phyloP scores from a whole-genome alignment of 352 stramenopile genomes.

The Aphanomyces stellatus region DNA sequence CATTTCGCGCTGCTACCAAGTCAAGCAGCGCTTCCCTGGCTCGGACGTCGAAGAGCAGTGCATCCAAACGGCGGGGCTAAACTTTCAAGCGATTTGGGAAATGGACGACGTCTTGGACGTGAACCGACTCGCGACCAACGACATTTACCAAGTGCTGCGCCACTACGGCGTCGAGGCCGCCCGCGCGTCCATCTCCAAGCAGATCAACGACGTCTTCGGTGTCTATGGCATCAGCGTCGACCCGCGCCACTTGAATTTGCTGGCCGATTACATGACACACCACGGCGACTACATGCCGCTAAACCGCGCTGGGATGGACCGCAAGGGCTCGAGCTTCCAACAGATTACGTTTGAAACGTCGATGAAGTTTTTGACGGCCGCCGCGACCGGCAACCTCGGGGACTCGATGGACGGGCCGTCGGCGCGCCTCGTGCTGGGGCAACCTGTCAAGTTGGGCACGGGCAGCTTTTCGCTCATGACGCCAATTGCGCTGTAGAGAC shows the following conservation, averaged over 20 bases:
- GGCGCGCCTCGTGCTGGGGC: slow-evolving; percentile 92
- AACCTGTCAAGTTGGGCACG: slow-evolving; percentile 92
- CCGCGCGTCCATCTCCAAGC: slow-evolving; percentile 95
- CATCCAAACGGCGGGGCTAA: slow-evolving; percentile 94
- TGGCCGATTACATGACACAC: slow-evolving; percentile 99
- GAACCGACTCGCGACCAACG: slow-evolving; percentile 95
- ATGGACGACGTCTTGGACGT: slow-evolving; percentile 91
- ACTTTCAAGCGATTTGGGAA: slow-evolving; percentile 97
- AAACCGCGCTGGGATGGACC: slow-evolving; percentile 97
- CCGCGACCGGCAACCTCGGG: slow-evolving; percentile 82
- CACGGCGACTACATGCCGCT: slow-evolving; percentile 95
- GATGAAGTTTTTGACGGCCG: slow-evolving; percentile 96
- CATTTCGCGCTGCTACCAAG: slow-evolving; percentile 85
- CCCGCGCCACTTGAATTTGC: slow-evolving; percentile 95
- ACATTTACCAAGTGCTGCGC: slow-evolving; percentile 95
- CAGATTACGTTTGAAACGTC: slow-evolving; percentile 99
- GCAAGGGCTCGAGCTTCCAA: slow-evolving; percentile 94
- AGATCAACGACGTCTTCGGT: slow-evolving; percentile 98
- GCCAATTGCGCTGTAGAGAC: slow-evolving; percentile 38
- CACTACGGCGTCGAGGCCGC: slow-evolving; percentile 98
- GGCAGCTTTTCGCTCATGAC: slow-evolving; percentile 93
- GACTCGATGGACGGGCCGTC: slow-evolving; percentile 92
- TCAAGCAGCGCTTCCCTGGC: slow-evolving; percentile 79
- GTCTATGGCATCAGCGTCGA: slow-evolving; percentile 99
- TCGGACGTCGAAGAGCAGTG: slow-evolving; percentile 74